Base-by-base conservation (phyloP, 805 yeast species). In the Wickerhamomyces xylosicus region DNA sequence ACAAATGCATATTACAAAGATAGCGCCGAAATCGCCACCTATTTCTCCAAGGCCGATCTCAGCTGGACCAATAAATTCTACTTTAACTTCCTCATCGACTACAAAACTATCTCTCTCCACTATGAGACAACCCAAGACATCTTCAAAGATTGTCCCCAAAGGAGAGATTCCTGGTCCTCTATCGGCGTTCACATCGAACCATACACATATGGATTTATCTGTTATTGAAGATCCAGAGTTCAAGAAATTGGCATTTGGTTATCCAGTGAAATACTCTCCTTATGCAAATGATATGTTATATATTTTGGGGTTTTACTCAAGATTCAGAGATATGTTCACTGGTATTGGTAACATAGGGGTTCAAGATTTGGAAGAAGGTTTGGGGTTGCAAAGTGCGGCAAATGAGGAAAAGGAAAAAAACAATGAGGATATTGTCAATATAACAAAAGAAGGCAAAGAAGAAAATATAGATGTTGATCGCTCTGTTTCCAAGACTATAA, bases 341-440 rank as follows among this genome's bases (percentile, higher is more conserved):
- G 47, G 41, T 14, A 21, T 52, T 7, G 47, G 43, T 4, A 49
- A 47, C 33, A 29, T 54, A 22, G 50, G 51, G 1, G 54, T 55
- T 9, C 56, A 50, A 31, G 57, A 54, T 37, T 29, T 54, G n/a
- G 54, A 50, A 33, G 38, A 36, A 28, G 58, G 57, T 10, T 44
- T 54, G 19, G 38, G 34, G 11, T 38, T 54, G 8, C 33, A 33
- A 13, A 31, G 41, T 16, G 38, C 44, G 22, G 33, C 35, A 7
- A 37, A 36, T 25, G 5, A 15, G 13, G n/a, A 8, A 28, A 7
- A 28, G 8, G 17, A 6, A 18, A 31, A 31, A 11, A 31, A 19
- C 46, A 37, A 43, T 4, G 3, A 49, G 7, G 43, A 40, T 1
- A 50, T 47, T 36, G 50, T 41, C 18, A 42, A 43, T 14, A 49